Base-by-base conservation (phyloP, 352 stramenopile species). In the Globisporangium takayamanum region DNA sequence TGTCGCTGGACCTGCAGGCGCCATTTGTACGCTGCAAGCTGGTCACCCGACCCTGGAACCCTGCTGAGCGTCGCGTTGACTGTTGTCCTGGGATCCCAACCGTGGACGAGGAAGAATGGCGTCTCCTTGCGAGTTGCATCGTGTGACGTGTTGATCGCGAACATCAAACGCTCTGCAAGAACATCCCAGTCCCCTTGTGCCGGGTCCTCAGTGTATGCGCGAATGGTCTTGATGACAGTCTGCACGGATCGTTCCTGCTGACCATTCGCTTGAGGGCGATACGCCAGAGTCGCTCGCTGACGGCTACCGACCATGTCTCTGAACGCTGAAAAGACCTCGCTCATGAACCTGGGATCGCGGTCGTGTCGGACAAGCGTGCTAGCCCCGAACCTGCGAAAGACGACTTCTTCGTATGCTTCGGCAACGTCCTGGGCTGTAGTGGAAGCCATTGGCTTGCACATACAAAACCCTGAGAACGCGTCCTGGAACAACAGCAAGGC, bases 131-230 rank as follows among this genome's bases (percentile, higher is more conserved):
- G 2, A 0, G 62, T 67, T 3, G 50, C 25, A n/a, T 69, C 62
- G n/a, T 61, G 68, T 0, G 57, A 67, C 0, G 58, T 62, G 25
- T 58, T 73, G n/a, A 69, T 3, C 0, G 63, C 55, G 48, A 68
- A 69, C 63, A 67, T 69, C 18, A 77, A 41, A 0, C 53, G 51
- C 14, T 70, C 56, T 0, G 59, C 63, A 0, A 74, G 14, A 0
- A 69, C 58, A 1, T 80, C 69, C 62, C 72, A 80, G 37, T 74
- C 69, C 11, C 49, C 56, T 53, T 76, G 65, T 8, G 48, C 53
- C 0, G 62, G 53, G 0, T 61, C 69, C 46, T 69, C 53, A 1
- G 67, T 41, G 25, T 76, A 77, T 0, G 53, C 37, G 7, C 33
- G 30, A n/a, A 77, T 47, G 4, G 42, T 55, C 3, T 51, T 36